Base-by-base conservation (phyloP, 139 green algal genomes). In the Nannochloris sp. region DNA sequence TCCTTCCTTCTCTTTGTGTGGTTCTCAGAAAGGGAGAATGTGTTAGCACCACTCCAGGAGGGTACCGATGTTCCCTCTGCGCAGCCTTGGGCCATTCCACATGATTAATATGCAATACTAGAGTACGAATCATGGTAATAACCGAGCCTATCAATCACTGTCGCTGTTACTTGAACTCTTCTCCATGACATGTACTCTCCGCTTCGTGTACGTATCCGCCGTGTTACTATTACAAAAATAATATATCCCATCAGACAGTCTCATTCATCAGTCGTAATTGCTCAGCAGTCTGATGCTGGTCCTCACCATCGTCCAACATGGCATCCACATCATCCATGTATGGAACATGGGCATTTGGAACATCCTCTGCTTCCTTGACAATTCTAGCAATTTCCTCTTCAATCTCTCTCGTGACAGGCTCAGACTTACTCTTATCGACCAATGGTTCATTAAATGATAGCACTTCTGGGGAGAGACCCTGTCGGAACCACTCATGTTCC, bases 401-500 rank as follows among this genome's bases (percentile, higher is more conserved):
- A 19, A 86, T 23, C 19, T 66, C 60, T 24, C 14, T 25, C 21
- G 63, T 34, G 5, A 59, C 29, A 12, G 63, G 48, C 15, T 69
- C 16, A 25, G 49, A 29, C 11, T 15, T 48, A 46, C 19, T 40
- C 18, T 68, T 44, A 21, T 37, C 21, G 36, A 75, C 58, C 12
- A 77, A 64, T 40, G 64, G 36, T 21, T 77, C 70, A 54, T 77
- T 77, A 54, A 77, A 77, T 23, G 44, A 50, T 23, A 77, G 48
- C 11, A 62, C 64, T 9, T 51, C 64, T 23, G 62, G 70, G 12
- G 59, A 37, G 34, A 77, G 36, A 24, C 49, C 64, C 19, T 69
- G 14, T 31, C 16, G 8, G 64, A 94, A 78, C 78, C 78, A 85
- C 21, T 78, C 72, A 61, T 85, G 75, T 16, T 27, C 19, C 64